Conservation (phyloP, 305 asterid genomes). For the Plantago lanceolata region DNA sequence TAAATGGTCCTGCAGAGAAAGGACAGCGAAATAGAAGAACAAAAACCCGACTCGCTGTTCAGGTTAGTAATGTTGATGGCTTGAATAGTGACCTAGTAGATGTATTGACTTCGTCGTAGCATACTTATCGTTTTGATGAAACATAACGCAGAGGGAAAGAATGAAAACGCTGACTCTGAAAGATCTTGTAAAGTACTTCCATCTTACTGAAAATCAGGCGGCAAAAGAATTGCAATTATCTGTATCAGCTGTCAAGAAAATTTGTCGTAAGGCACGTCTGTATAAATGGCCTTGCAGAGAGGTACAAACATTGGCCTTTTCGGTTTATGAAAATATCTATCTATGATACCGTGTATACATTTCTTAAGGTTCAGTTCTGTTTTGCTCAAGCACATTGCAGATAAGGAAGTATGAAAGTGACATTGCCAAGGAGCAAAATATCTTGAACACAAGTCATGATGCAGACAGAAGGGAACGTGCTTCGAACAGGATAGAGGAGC, state of each 20-base stretch:
- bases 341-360: background rate
- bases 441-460: constrained; percentile 24
- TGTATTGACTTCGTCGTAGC: background rate
- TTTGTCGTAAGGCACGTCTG: constrained; percentile 59
- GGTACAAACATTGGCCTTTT: background rate
- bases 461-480: constrained; percentile 28
- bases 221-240: constrained; percentile 45
- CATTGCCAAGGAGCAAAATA: constrained; percentile 25
- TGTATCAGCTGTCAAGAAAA: constrained; percentile 57
- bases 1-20: background rate
- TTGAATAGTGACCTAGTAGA: background rate
- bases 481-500: constrained; percentile 29
- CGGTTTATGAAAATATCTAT: background rate
- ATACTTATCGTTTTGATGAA: constrained; percentile 9
- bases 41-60: background rate
- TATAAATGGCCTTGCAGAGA: constrained; percentile 64
- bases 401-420: constrained; percentile 41
- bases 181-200: constrained; percentile 42
- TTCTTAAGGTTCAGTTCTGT: background rate
- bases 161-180: constrained; percentile 39
- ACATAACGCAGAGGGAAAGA: constrained; percentile 62
- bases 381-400: constrained; percentile 16
- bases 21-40: background rate
- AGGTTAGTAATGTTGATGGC: background rate
- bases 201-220: constrained; percentile 45